These are phyloP conservation scores for Rubia yunnanensis DNA, from an alignment of 257 asterid species.

Conservation along the genomic window DNA sequence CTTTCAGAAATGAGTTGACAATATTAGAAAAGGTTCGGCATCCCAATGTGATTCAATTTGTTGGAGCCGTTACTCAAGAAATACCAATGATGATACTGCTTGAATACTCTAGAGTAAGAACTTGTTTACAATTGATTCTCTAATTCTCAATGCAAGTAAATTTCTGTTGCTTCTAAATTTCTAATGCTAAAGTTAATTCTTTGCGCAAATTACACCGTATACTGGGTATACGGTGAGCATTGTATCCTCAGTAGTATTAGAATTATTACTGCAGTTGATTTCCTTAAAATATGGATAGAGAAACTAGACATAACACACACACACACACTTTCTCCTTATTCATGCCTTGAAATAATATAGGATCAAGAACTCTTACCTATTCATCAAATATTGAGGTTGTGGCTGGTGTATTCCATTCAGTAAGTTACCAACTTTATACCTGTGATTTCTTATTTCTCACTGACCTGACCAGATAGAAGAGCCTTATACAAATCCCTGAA, in stretches of 20 bases:
- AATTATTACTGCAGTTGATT: no score
- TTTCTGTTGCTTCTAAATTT: background rate
- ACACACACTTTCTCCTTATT: background rate
- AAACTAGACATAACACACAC: no score
- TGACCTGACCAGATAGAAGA: background rate
- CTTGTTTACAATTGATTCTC: slow-evolving; percentile 27
- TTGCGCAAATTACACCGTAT: no score
- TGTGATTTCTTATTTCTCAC: background rate
- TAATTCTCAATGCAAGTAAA: background rate
- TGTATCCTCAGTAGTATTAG: no score
- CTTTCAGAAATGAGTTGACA: slow-evolving; percentile 77
- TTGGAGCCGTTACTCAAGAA: slow-evolving; percentile 98
- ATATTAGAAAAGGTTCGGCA: slow-evolving; percentile 90
- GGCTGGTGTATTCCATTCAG: background rate
- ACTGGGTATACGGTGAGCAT: no score
- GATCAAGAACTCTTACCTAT: background rate
- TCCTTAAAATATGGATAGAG: no score
- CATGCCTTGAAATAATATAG: background rate
- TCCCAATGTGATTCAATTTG: slow-evolving; percentile 94
- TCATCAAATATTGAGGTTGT: background rate
- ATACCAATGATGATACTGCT: slow-evolving; percentile 93
- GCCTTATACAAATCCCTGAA: background rate
- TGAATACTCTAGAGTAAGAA: slow-evolving; percentile 71
- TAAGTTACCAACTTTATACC: background rate
- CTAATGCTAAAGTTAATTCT: no score